Evolutionary conservation across 2,329 filamentous ascomycete species (phyloP), one percentile per base, ranked within the genome.

Genomic region (Hymenoscyphus repandus): DNA sequence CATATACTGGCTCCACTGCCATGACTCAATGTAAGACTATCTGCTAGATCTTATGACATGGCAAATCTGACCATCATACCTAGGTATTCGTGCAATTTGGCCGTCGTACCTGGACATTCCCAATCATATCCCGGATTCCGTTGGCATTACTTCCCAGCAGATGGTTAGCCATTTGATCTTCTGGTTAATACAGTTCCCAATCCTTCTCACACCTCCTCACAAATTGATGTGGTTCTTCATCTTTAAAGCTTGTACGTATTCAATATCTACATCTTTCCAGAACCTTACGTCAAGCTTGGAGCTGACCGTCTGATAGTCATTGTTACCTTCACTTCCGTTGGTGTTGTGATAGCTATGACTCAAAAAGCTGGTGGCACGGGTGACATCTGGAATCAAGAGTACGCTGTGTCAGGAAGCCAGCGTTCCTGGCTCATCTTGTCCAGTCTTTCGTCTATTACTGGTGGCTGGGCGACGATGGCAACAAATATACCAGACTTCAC

Each of bases 61-160:
- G 11, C 4, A 4, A 13, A 5, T 37, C 15, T 13, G 11, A 37
- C 12, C 34, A 27, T 27, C 7, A 27, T 4, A 4, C 4, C 22
- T 27, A 27, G 22, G 22, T 40, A 43, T 43, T 18, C 68, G 67
- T 10, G 70, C 73, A n/a, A 70, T 73, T 42, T 82, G 78, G 75
- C 79, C 80, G 0, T 76, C 72, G 6, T 83, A 74, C 5, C 68
- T 69, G 1, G 45, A 62, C 36, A 69, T 82, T 10, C 71, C 74
- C 0, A 83, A 84, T 57, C 68, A 70, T 18, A 70, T 83, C 5
- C 69, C 66, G 1, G 69, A 65, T 7, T 72, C 76, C 22, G 56
- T 57, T n/a, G 78, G 78, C 12, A 79, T 81, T 43, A 78, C 75
- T 2, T 78, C 74, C 4, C 74, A 79, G 55, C 74, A 76, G 13